Percentiles rank a stretch among this genome's conserved stretches.
Evolutionary conservation across 371 early-diverging fungal species (phyloP).

Genomic region (Mortierella sp.): DNA sequence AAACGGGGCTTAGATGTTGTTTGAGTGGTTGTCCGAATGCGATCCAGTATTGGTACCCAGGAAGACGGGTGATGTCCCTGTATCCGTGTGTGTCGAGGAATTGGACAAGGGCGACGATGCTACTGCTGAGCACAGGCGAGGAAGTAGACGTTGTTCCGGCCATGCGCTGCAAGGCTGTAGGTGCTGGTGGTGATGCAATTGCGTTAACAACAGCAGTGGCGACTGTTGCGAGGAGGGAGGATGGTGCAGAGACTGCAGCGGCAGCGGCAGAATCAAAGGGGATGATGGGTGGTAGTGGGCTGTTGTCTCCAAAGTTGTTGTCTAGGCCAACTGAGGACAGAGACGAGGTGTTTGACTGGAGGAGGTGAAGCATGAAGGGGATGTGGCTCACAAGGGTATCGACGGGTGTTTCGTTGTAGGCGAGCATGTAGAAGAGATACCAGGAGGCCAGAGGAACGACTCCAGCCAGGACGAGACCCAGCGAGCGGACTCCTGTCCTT

Average conservation of each 20-base stretch:
- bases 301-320: not conserved
- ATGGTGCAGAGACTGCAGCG: not conserved
- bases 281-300: not conserved
- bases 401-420: conserved; percentile 60
- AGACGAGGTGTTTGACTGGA: conserved; percentile 28
- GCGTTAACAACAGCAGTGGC: not conserved
- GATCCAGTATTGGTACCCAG: conserved; percentile 25
- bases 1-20: conserved; percentile 17
- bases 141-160: not conserved
- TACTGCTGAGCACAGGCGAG: conserved; percentile 2
- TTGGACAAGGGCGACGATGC: conserved; percentile 13
- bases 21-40: conserved; percentile 18
- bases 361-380: conserved; percentile 27
- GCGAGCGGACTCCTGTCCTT: conserved; percentile 37
- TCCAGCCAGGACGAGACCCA: conserved; percentile 59
- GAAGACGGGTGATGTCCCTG: conserved; percentile 12
- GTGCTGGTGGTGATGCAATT: not conserved
- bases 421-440: conserved; percentile 64
- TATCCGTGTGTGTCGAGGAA: conserved; percentile 27
- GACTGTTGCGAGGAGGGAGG: not conserved
- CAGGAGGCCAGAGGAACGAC: conserved; percentile 65
- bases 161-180: not conserved
- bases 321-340: conserved; percentile 3
- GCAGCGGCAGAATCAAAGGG: conserved; percentile 5
- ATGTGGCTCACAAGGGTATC: conserved; percentile 38